Percentiles rank a stretch among this genome's conserved stretches.
Conservation (phyloP, 176 grass and related monocot species). For the Oryza glumipatula region DNA sequence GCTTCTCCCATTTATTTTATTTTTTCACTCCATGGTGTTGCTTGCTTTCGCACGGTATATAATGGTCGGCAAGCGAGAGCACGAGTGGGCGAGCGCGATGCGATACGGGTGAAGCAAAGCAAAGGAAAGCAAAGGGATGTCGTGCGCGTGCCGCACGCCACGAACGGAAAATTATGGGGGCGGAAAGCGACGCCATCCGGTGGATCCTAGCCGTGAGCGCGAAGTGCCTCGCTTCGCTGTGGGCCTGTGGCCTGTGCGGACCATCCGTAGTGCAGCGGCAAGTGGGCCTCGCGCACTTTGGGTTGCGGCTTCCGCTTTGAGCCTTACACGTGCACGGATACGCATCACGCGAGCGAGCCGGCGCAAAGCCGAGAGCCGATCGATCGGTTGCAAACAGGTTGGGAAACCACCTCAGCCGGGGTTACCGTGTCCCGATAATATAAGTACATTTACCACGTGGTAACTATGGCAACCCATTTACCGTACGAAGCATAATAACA, state of each 20-base stretch:
- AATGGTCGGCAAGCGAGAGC: slow-evolving; percentile 10
- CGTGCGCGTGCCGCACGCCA: slow-evolving; percentile 17
- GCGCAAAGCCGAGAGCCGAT: no score
- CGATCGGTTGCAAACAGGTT: no score
- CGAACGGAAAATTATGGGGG: neutral
- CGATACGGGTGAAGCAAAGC: slow-evolving; percentile 6
- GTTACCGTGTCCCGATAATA: no score
- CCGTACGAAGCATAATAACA: no score
- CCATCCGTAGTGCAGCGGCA: slow-evolving; percentile 1
- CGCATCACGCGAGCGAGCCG: no score
- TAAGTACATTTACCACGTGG: no score
- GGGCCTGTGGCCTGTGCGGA: neutral
- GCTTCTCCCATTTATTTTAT: neutral
- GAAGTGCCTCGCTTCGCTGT: no score
- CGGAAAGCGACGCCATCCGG: slow-evolving; percentile 43
- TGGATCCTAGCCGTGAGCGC: slow-evolving; percentile 4
- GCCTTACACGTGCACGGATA: no score
- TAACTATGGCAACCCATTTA: no score
- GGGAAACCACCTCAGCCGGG: no score
- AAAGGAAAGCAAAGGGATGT: neutral
- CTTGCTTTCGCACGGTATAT: slow-evolving; percentile 18
- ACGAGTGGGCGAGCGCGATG: neutral
- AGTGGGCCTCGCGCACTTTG: neutral
- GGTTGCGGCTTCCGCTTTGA: neutral
- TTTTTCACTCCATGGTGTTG: neutral